A percentile compares a stretch with the other conserved stretches of the same genome.
phyloP scores from a whole-genome alignment of 306 rosid genomes.

The Citrullus colocynthis region DNA sequence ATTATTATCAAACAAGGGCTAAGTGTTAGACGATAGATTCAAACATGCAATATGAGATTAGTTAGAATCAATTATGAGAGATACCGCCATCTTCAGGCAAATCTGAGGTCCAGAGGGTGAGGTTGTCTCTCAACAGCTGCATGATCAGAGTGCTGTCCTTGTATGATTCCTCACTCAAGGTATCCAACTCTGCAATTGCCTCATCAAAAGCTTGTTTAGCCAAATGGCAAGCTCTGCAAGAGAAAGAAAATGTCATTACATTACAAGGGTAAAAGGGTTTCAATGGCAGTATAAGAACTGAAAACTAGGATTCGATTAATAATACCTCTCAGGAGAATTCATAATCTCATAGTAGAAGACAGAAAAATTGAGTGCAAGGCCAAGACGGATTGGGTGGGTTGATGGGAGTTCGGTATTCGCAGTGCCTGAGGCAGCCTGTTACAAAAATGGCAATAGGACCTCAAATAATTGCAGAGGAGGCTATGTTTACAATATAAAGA shows the following conservation, averaged over 20 bases:
- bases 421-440: constrained; percentile 55
- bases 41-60: not conserved
- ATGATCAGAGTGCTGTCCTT: constrained; percentile 75
- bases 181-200: constrained; percentile 74
- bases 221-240: constrained; percentile 67
- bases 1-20: too few species aligned
- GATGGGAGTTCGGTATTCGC: constrained; percentile 64
- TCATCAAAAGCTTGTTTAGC: constrained; percentile 76
- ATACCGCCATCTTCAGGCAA: constrained; percentile 79
- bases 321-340: constrained; percentile 70
- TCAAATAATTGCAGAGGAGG: constrained; percentile 13
- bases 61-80: not conserved
- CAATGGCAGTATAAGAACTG: constrained; percentile 1
- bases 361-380: constrained; percentile 71
- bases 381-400: constrained; percentile 71
- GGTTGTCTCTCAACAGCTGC: constrained; percentile 74
- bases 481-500: not conserved
- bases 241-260: not conserved
- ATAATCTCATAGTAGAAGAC: constrained; percentile 70
- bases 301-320: not conserved
- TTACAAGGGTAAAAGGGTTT: not conserved
- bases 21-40: not conserved
- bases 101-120: constrained; percentile 74
- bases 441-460: constrained; percentile 10
- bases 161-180: constrained; percentile 73